Base-by-base conservation (phyloP, 2,329 filamentous ascomycete species). In the Parascedosporium putredinis region DNA sequence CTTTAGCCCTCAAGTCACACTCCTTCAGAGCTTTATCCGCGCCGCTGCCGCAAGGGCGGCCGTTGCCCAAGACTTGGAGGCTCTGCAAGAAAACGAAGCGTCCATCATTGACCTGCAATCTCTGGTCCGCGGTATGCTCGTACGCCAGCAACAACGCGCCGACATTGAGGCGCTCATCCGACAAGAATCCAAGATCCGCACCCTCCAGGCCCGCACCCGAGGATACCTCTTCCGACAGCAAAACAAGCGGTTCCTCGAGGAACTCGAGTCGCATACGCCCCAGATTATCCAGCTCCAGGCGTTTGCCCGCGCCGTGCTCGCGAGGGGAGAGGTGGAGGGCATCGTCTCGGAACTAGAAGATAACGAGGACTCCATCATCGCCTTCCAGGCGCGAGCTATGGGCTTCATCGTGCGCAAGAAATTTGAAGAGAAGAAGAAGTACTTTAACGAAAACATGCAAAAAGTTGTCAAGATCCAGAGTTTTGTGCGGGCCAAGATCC, bases 401-500 rank as follows among this genome's bases (percentile, higher is more conserved):
- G 91, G 81, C 3, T 83, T 80, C 58, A 65, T 94, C 2, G 78
- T 97, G 27, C 79, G 91, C 29, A 75, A 72, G 12, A 75, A 74
- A 16, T 97, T 95, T 58, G 80, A 78, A 48, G 88, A 94, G 64
- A 95, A 95, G 74, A 82, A 85, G 62, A 82, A 81, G 20, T 91
- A 86, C 69, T 98, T 90, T 72, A 84, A 86, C 57, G 84, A 95
- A 67, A 98, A 98, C 61, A 98, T 98, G 93, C 83, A 95, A 60
- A 97, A 94, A 67, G 93, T 98, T 23, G 84, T 98, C 73, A 98
- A 98, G 67, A 89, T 97, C 51, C 94, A 98, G 64, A 98, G 93
- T 63, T 95, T 97, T 57, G 84, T 97, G 49, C 83, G 93, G 54
- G 93, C 84, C 56, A 93, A 94, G 62, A 87, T 97, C 46, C 93